Evolutionary conservation across 495 filamentous ascomycete genomes (phyloP), one percentile per base, ranked within the genome.

Genomic region (Penicillium parvum): DNA sequence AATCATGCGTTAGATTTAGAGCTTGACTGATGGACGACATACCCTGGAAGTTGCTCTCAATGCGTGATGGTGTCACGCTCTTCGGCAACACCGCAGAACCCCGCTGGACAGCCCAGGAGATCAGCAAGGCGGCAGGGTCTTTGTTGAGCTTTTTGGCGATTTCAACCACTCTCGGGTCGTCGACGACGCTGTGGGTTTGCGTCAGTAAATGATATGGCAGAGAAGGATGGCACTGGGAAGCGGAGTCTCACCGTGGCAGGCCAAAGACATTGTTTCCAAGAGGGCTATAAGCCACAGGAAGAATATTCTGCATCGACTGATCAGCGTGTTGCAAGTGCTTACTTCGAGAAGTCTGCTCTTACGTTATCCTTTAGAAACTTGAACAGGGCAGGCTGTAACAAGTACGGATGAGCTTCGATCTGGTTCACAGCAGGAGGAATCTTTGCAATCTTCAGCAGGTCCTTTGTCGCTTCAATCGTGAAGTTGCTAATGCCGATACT

Each of bases 401-500:
- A 71, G 60, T 92, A 94, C 0, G 87, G 83, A 57, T 92, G 85
- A 49, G 80, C 89, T 61, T 95, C 88, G 52, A 94, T 85, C 68
- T 94, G 87, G 68, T 94, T 94, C 47, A 85, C 75, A 16, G 74
- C 83, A 0, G 88, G 88, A 18, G 68, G 62, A 26, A 79, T 62
- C 39, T 69, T 77, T 5, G 83, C 82, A 0, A 76, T 84, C 42
- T 76, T 64, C 7, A 92, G 66, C 19, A 84, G 74, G 3, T 78
- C 71, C 52, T 86, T 73, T 25, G 89, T 68, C 49, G 89, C 74
- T 27, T 73, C 58, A 7, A 74, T 63, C 2, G 83, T 68, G 64
- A 81, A 91, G 55, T 94, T 95, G 49, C 82, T 87, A 12, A 94
- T 84, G 11, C 89, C 89, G 51, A 95, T 90, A 28, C 79, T 82